These are phyloP conservation scores for Phialophora expanda DNA, from an alignment of 2,329 filamentous ascomycete genomes.

Conservation along the genomic window DNA sequence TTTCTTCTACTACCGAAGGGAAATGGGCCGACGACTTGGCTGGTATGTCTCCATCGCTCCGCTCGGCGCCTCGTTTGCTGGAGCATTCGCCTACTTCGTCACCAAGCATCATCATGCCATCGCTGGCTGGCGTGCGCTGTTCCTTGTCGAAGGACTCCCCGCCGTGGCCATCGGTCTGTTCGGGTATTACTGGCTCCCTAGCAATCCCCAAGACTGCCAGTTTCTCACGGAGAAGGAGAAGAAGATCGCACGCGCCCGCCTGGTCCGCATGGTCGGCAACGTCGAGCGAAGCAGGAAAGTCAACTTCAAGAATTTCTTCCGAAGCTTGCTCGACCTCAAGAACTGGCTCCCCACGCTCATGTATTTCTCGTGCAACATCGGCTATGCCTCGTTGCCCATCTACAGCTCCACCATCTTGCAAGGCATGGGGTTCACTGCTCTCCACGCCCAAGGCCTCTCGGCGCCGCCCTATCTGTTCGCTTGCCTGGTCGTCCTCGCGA, in stretches of 20 bases:
- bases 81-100: constrained; percentile 68
- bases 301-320: constrained; percentile 34
- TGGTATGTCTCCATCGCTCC: constrained; percentile 63
- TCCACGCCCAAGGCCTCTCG: constrained; percentile 70
- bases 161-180: constrained; percentile 74
- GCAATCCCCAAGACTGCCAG: constrained; percentile 69
- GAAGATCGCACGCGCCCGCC: constrained; percentile 65
- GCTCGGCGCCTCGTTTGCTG: constrained; percentile 79
- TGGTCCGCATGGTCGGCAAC: constrained; percentile 35
- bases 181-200: constrained; percentile 76
- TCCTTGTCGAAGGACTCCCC: constrained; percentile 83
- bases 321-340: constrained; percentile 51
- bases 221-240: constrained; percentile 69
- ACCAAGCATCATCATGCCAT: constrained; percentile 68
- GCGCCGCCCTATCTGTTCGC: constrained; percentile 79
- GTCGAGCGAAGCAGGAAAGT: constrained; percentile 18
- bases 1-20: constrained; percentile 64
- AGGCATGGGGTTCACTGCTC: constrained; percentile 33
- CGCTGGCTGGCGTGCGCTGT: constrained; percentile 80
- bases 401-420: constrained; percentile 60
- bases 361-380: constrained; percentile 67
- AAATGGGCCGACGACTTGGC: constrained; percentile 61
- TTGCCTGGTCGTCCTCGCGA: constrained; percentile 71
- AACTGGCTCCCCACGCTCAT: constrained; percentile 58
- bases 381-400: constrained; percentile 67